phyloP scores from a whole-genome alignment of 768 basidiomycete species.

The Scleroderma citrinum region DNA sequence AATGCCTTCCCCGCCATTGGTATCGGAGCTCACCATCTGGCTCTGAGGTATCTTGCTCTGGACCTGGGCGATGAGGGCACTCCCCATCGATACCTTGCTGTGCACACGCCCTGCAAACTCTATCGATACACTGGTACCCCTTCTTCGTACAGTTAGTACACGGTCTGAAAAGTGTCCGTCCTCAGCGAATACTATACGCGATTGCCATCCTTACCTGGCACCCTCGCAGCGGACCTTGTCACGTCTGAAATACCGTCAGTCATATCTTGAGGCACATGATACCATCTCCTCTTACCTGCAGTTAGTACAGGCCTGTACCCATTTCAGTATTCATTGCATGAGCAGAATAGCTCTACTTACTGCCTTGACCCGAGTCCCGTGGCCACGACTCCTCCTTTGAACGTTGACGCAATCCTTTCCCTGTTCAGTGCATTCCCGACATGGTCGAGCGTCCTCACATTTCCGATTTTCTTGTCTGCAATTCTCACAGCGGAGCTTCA shows the following conservation, averaged over 20 bases:
- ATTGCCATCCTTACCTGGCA: constrained; percentile 34
- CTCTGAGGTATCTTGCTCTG: constrained; percentile 22
- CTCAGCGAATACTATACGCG: not conserved
- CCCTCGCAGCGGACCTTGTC: constrained; percentile 62
- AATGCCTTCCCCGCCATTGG: not conserved
- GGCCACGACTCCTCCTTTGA: constrained; percentile 48
- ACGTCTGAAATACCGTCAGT: constrained; percentile 34
- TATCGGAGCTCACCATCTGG: constrained; percentile 12
- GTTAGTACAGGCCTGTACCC: constrained; percentile 47
- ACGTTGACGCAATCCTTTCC: constrained; percentile 44
- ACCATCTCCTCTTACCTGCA: constrained; percentile 43
- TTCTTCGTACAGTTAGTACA: constrained; percentile 46
- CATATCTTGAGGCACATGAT: constrained; percentile 1
- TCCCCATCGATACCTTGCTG: constrained; percentile 40
- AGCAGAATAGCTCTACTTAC: constrained; percentile 31
- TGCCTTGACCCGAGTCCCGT: constrained; percentile 55
- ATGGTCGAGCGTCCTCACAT: constrained; percentile 57
- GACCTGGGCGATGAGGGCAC: constrained; percentile 36
- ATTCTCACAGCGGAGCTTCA: constrained; percentile 54
- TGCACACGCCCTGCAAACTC: constrained; percentile 39
- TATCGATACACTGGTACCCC: constrained; percentile 47
- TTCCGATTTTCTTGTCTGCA: constrained; percentile 52
- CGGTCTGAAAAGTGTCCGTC: constrained; percentile 32
- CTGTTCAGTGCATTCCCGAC: constrained; percentile 43
- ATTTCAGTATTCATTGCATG: constrained; percentile 6